Evolutionary conservation across 129 eudicot genomes (phyloP), one percentile per base, ranked within the genome.

Genomic region (Scalesia atractyloides): DNA sequence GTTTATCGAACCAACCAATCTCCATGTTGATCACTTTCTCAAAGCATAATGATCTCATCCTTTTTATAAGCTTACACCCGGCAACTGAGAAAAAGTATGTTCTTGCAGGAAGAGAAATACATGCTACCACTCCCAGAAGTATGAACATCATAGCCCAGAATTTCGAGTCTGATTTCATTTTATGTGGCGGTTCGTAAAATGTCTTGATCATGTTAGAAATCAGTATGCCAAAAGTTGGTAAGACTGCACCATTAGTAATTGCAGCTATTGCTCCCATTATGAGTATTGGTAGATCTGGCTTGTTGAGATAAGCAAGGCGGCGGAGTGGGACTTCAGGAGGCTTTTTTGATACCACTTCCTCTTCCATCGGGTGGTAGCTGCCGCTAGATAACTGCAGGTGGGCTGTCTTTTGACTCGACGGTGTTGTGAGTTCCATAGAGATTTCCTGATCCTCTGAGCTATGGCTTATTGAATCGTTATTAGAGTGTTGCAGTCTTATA

Each of bases 1-100:
- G 76, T 66, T 88, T 83, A 73, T 91, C 96, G 52, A 88, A 88
- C 97, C 97, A 91, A 43, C 90, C 84, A 11, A 91, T 84, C 68
- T 91, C 97, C 96, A 91, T 91, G 59, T 64, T 68, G 49, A 84
- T 81, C 57, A 88, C 90, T 68, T 81, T 91, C 64, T 84, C 82
- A 66, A 91, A 91, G 68, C 96, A 86, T 82, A 88, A 73, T 15
- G 82, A 48, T 82, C 97, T 82, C 9, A 91, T 79, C 73, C 97
- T 64, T 79, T 43, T 75, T 22, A 88, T 84, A 62, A 91, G 78
- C 69, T 69, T 91, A 67, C 82, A 73, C 12, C 96, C 97, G 12
- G 97, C 97, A 54, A 91, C 81, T 5, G 86, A 74, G 61, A 92
- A 92, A 26, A 87, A 73, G 56, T 92, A 92, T 37, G 91, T 56